Evolutionary conservation across 805 yeast species (phyloP).

Genomic region (Ogataea methylovora): DNA sequence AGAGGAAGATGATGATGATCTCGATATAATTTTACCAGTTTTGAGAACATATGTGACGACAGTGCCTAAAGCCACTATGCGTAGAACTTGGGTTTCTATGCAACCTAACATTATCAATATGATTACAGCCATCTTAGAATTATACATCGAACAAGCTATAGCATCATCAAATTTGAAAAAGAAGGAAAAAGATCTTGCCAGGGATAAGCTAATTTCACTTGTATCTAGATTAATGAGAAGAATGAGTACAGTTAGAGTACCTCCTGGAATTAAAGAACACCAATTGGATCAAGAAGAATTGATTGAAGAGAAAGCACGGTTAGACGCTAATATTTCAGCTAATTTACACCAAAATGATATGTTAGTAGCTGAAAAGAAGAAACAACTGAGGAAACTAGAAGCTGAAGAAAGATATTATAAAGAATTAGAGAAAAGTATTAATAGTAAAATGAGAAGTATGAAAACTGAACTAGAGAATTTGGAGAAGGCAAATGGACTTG

Average conservation of each 20-base stretch:
- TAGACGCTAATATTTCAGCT: constrained; percentile 18
- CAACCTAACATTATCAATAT: constrained; percentile 7
- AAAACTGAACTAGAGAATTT: too few species aligned
- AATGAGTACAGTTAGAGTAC: constrained; percentile 16
- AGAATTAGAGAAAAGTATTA: constrained; percentile 1
- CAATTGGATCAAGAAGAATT: constrained; percentile 19
- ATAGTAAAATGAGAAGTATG: too few species aligned
- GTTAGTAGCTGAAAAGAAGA: constrained; percentile 13
- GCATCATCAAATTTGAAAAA: constrained; percentile 8
- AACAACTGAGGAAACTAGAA: constrained; percentile 12
- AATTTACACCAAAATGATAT: constrained; percentile 19
- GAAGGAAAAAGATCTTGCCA: background rate
- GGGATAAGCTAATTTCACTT: constrained; percentile 9
- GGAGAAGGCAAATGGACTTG: too few species aligned
- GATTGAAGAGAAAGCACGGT: constrained; percentile 12
- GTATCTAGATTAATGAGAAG: constrained; percentile 9
- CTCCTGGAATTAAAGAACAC: constrained; percentile 15
- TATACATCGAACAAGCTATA: constrained; percentile 15
- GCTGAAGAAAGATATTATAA: constrained; percentile 13
- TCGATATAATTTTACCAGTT: background rate
- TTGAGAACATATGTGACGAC: background rate
- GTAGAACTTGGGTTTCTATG: constrained; percentile 12
- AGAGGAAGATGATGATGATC: background rate
- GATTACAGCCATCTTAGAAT: constrained; percentile 10
- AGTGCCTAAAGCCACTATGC: constrained; percentile 10